A percentile compares a stretch with the other conserved stretches of the same genome.
phyloP scores from a whole-genome alignment of 768 basidiomycete genomes.

The Austroboletus festivus region DNA sequence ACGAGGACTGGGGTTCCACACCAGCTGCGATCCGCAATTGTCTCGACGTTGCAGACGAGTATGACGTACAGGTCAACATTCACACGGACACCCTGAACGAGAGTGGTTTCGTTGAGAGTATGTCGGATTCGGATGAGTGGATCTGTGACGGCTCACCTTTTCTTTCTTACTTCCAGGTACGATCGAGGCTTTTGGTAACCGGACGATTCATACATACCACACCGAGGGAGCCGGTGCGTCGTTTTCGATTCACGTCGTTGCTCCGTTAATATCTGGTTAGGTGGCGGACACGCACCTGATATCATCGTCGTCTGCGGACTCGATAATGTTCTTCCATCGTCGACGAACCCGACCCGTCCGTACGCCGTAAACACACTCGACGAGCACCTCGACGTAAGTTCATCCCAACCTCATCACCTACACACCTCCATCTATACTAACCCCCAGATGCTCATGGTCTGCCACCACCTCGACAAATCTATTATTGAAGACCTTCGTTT shows the following conservation, averaged over 20 bases:
- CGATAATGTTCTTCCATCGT: slow-evolving; percentile 88
- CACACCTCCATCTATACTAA: not conserved
- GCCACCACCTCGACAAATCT: slow-evolving; percentile 90
- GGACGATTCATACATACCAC: slow-evolving; percentile 97
- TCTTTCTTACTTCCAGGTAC: slow-evolving; percentile 67
- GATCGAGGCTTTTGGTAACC: slow-evolving; percentile 81
- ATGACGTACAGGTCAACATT: slow-evolving; percentile 93
- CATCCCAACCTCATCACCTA: not conserved
- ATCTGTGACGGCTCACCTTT: slow-evolving; percentile 7
- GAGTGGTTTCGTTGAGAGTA: slow-evolving; percentile 94
- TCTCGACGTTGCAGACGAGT: slow-evolving; percentile 80
- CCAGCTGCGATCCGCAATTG: slow-evolving; percentile 77
- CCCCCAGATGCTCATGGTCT: slow-evolving; percentile 97
- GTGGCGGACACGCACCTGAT: slow-evolving; percentile 96
- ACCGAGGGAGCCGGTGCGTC: slow-evolving; percentile 84
- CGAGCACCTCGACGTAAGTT: slow-evolving; percentile 92
- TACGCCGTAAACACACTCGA: slow-evolving; percentile 90
- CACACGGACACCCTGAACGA: slow-evolving; percentile 98
- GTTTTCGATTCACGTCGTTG: not conserved
- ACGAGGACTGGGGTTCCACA: slow-evolving; percentile 96
- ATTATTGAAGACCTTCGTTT: slow-evolving; percentile 94
- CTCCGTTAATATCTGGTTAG: slow-evolving; percentile 31
- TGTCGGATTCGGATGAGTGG: slow-evolving; percentile 20
- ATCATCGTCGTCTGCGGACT: slow-evolving; percentile 96
- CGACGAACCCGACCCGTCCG: slow-evolving; percentile 95